Evolutionary conservation across 2,329 filamentous ascomycete genomes (phyloP), one percentile per base, ranked within the genome.

Genomic region (Chalaropsis ovoidea): DNA sequence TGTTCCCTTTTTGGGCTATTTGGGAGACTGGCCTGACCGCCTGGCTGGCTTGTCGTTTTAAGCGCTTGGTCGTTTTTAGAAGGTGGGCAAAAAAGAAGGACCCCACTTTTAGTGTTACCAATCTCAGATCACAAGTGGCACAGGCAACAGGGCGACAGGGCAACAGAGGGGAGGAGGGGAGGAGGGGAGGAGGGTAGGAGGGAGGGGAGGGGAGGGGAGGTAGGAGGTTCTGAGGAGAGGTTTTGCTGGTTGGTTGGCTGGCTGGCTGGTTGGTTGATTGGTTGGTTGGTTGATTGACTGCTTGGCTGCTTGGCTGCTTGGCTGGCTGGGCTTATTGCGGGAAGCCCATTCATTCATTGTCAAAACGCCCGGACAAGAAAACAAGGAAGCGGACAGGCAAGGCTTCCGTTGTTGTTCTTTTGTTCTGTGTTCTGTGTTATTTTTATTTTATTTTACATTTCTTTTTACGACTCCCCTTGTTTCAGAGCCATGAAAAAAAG

Each of bases 21-120:
- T 43, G 17, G 11, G 42, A n/a, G n/a, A n/a, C n/a, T n/a, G 19
- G 24, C 19, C 49, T 11, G 3, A 13, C 19, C 49, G 8, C 15
- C 13, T 54, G 7, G 2, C 7, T 43, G 31, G 31, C 31, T n/a
- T 43, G 6, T n/a, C 11, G 42, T 2, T 11, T 31, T 56, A 31
- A 35, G 27, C 52, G 52, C 52, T 56, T 56, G 52, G 52, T 56
- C 24, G 49, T 31, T 54, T 54, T 54, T 54, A 13, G 17, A 13
- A 43, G 7, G 7, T 15, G 17, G 49, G 24, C 8, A n/a, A 35
- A 35, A 31, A 19, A 56, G 17, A 31, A 19, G 31, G 17, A 17
- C 52, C 15, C 52, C 52, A 56, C 52, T 56, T 35, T 56, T 56
- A 56, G 52, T 56, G 52, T 56, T 56, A 56, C 52, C 24, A 56